A percentile compares a stretch with the other conserved stretches of the same genome.
These are phyloP conservation scores for Talaromyces amestolkiae DNA, from an alignment of 2,329 filamentous ascomycete genomes.

Conservation along the genomic window DNA sequence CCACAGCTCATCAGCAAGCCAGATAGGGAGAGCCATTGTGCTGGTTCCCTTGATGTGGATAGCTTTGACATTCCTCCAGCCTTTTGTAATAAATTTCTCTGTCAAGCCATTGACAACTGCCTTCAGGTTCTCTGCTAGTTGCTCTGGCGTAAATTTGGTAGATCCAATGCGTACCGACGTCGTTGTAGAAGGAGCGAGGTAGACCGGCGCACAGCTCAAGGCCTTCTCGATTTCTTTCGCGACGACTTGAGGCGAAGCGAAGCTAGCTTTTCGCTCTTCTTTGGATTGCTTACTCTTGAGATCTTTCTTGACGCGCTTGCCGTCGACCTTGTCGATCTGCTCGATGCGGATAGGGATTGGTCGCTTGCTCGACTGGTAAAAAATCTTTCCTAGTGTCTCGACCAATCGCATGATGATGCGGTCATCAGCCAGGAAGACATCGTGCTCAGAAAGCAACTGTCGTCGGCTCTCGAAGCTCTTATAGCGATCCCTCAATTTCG, in stretches of 20 bases:
- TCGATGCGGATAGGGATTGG: slow-evolving; percentile 79
- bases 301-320: slow-evolving; percentile 59
- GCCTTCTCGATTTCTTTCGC: slow-evolving; percentile 80
- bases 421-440: slow-evolving; percentile 91
- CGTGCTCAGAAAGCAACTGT: slow-evolving; percentile 80
- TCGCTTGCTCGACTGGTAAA: slow-evolving; percentile 85
- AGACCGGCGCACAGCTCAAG: slow-evolving; percentile 72
- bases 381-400: slow-evolving; percentile 79
- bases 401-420: slow-evolving; percentile 73
- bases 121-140: slow-evolving; percentile 77
- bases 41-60: slow-evolving; percentile 89
- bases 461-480: slow-evolving; percentile 83
- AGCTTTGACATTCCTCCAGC: slow-evolving; percentile 81
- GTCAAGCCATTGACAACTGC: slow-evolving; percentile 68
- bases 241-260: slow-evolving; percentile 63
- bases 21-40: slow-evolving; percentile 88
- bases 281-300: slow-evolving; percentile 41
- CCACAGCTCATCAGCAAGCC: slow-evolving; percentile 91
- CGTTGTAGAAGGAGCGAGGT: slow-evolving; percentile 74
- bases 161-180: slow-evolving; percentile 78
- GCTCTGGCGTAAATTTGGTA: slow-evolving; percentile 69
- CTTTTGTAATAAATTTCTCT: slow-evolving; percentile 76
- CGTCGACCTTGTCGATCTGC: slow-evolving; percentile 60
- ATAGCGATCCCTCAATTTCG: slow-evolving; percentile 86
- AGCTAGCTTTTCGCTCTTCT: slow-evolving; percentile 43